Conservation (phyloP, 2,329 filamentous ascomycete genomes). For the Fusarium sp. region DNA sequence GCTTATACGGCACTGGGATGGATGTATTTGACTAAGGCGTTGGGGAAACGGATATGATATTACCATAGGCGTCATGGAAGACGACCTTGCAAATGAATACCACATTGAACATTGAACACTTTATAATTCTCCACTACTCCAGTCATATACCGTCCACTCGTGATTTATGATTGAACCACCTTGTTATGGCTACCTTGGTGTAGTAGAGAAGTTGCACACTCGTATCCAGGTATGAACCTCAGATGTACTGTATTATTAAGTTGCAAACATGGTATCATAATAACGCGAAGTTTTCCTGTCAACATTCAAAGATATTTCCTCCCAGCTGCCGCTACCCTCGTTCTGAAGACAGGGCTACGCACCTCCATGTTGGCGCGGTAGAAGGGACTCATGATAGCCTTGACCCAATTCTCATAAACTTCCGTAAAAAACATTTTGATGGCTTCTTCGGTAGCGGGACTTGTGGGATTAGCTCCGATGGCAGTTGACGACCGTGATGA, state of each 20-base stretch:
- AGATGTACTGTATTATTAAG: conserved; percentile 5
- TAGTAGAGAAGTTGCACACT: not conserved
- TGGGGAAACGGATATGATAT: conserved; percentile 45
- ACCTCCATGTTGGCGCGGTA: conserved; percentile 88
- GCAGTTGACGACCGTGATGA: conserved; percentile 70
- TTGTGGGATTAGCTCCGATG: conserved; percentile 84
- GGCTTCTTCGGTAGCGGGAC: conserved; percentile 92
- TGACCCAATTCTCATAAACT: conserved; percentile 96
- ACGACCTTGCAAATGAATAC: conserved; percentile 47
- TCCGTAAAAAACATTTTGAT: conserved; percentile 94
- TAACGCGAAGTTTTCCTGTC: conserved; percentile 9
- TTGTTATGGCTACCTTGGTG: too few relatives aligned
- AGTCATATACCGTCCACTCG: not conserved
- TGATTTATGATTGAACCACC: not conserved
- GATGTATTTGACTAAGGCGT: conserved; percentile 46
- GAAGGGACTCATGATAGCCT: conserved; percentile 97
- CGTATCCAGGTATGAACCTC: not conserved
- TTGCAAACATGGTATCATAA: conserved; percentile 38
- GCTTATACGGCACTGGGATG: conserved; percentile 24
- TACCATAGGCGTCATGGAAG: conserved; percentile 47
- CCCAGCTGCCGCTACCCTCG: conserved; percentile 83
- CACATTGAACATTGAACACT: conserved; percentile 38
- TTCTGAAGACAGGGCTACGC: conserved; percentile 84
- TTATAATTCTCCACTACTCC: not conserved
- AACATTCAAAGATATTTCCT: conserved; percentile 82